A percentile compares a stretch with the other conserved stretches of the same genome.
These are phyloP conservation scores for Fusarium sp. DNA, from an alignment of 2,329 filamentous ascomycete genomes.

Conservation along the genomic window DNA sequence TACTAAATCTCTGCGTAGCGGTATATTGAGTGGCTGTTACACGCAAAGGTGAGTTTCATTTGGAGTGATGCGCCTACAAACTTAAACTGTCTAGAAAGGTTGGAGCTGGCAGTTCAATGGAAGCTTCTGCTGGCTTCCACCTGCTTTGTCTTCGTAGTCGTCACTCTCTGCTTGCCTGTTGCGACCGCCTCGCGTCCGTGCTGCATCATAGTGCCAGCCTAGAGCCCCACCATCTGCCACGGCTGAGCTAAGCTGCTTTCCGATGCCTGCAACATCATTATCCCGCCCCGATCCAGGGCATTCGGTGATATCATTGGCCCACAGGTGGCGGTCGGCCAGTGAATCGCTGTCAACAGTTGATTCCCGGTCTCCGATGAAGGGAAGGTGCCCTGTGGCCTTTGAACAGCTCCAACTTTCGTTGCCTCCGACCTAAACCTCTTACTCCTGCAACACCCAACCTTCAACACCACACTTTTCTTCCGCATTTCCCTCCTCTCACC, in stretches of 20 bases:
- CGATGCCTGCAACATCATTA: conserved; percentile 49
- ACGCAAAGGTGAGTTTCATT: too few species aligned
- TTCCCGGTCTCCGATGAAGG: conserved; percentile 40
- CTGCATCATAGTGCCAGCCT: conserved; percentile 44
- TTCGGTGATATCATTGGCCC: conserved; percentile 52
- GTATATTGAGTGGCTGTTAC: neutral
- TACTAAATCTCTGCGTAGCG: conserved; percentile 14
- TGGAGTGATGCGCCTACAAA: too few species aligned
- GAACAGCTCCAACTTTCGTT: conserved; percentile 45
- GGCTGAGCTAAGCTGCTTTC: conserved; percentile 44
- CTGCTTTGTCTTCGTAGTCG: conserved; percentile 42
- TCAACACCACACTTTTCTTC: conserved; percentile 27
- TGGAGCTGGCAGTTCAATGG: conserved; percentile 11
- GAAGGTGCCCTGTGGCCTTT: conserved; percentile 46
- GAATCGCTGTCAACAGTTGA: conserved; percentile 41
- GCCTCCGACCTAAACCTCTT: conserved; percentile 36
- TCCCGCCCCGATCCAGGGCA: conserved; percentile 50
- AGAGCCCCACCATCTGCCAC: conserved; percentile 28
- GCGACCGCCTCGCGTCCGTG: conserved; percentile 33
- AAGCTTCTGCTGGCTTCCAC: conserved; percentile 40
- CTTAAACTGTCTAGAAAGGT: neutral
- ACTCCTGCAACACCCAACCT: conserved; percentile 35
- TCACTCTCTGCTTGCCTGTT: conserved; percentile 45
- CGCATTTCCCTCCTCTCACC: conserved; percentile 3
- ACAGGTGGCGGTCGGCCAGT: conserved; percentile 44